Base-by-base conservation (phyloP, 441 rosid species). In the Viola pubescens region DNA sequence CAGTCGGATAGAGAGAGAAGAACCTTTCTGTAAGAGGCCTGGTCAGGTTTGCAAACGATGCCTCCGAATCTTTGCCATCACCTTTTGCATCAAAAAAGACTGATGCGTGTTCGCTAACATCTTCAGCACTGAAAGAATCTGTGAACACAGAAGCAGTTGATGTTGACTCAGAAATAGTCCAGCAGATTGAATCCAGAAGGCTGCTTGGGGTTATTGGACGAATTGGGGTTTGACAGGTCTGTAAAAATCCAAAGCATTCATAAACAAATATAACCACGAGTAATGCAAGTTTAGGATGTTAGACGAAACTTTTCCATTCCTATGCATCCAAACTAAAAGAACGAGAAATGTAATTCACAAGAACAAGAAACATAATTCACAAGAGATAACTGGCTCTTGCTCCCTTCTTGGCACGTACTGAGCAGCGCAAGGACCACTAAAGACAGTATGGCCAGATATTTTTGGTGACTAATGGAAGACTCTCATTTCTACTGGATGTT, bases 91-190 rank as follows among this genome's bases (percentile, higher is more conserved):
- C 86, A 61, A 77, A 68, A 75, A 76, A 78, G 19, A 55, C 60
- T 60, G 85, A 77, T 50, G 76, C 46, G 37, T 77, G 73, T 59
- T 81, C 94, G 50, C 76, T 69, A 54, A 42, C 80, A 68, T 77
- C 78, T 42, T 84, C 91, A 43, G 75, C 63, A 39, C 79, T 82
- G 14, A 80, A 75, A 7, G 87, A 75, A 69, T 88, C 95, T 10
- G 87, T 80, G 62, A 84, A 94, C n/a, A 88, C 66, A 48, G 89
- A 82, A 76, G 94, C 91, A 48, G 83, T 77, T 65, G 99, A 74
- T 69, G 94, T 74, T 71, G 91, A 82, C 67, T 90, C 97, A 14
- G 96, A 94, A 75, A 94, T 55, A 9, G 96, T 82, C 97, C 98
- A 94, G 85, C 94, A 83, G 72, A 94, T 82, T 41, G 91, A 81